Base-by-base conservation (phyloP, 176 grass and related monocot species). In the Otatea glauca region DNA sequence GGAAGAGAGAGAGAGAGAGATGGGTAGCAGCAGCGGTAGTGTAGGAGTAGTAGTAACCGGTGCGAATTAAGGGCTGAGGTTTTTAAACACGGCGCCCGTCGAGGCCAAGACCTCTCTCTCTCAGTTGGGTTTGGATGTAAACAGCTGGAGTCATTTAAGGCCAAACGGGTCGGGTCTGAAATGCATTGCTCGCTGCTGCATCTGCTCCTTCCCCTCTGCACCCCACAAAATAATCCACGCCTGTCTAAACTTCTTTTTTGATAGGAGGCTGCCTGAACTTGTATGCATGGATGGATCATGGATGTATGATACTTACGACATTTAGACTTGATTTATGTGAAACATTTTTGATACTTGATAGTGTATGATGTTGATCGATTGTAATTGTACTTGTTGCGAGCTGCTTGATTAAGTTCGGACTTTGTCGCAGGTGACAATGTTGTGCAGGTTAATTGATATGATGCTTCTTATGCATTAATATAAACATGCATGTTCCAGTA, bases 91-190 rank as follows among this genome's bases (percentile, higher is more conserved):
- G 50, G 68, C 86, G 78, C 85, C 67, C 55, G 65, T 65, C 81
- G 72, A 75, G 86, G 69, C 75, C 84, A 86, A 85, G 75, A 86
- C 83, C 79, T 90, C 82, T 74, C 81, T 90, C 77, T 56, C 84
- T 82, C 60, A 87, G 83, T 86, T 87, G 87, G 88, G 87, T 81
- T 84, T 79, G 83, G 91, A 82, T 87, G 89, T 83, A 80, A 74
- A 92, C 91, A 95, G 88, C 93, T 89, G 88, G 90, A 89, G 93
- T 83, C 70, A 96, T 93, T 96, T 91, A 96, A 83, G 86, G 74
- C 75, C 61, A 84, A 92, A 65, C 84, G 68, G 85, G 65, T 92
- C 91, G 91, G 94, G 76, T 92, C 81, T 80, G 41, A 79, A 88
- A 49, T 13, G 73, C 73, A 7, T 76, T 39, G 17, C 50, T 75